Conservation (phyloP, 2,329 filamentous ascomycete genomes). For the Bipolaris zeicola region DNA sequence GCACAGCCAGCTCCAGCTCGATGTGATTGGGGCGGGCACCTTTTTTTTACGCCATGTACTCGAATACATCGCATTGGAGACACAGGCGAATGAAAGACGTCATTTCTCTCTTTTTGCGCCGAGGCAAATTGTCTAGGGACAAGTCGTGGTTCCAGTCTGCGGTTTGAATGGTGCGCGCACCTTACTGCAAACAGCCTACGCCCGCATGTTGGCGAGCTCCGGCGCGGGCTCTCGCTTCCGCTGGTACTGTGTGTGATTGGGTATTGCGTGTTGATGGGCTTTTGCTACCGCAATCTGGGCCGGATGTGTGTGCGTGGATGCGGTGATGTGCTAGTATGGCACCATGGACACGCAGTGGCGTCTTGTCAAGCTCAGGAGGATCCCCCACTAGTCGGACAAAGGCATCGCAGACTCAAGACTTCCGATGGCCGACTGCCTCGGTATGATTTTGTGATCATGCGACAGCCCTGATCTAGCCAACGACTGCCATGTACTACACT, state of each 20-base stretch:
- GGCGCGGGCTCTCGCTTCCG: background rate
- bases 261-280: background rate
- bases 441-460: background rate
- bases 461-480: too few species aligned
- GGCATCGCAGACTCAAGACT: background rate
- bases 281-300: background rate
- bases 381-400: background rate
- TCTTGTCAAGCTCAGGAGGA: background rate
- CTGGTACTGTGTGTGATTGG: background rate
- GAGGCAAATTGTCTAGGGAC: background rate
- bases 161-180: background rate
- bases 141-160: background rate
- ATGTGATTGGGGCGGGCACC: conserved; percentile 1
- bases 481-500: too few species aligned
- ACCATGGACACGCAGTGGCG: background rate
- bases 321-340: background rate
- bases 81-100: background rate
- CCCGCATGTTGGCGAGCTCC: background rate
- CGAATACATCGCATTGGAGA: too few species aligned
- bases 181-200: conserved; percentile 5
- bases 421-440: background rate
- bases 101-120: conserved; percentile 6
- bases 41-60: too few species aligned
- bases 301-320: background rate
- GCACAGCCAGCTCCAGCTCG: too few species aligned